Base-by-base conservation (phyloP, 2,329 filamentous ascomycete species). In the Cercospora nicotianae region DNA sequence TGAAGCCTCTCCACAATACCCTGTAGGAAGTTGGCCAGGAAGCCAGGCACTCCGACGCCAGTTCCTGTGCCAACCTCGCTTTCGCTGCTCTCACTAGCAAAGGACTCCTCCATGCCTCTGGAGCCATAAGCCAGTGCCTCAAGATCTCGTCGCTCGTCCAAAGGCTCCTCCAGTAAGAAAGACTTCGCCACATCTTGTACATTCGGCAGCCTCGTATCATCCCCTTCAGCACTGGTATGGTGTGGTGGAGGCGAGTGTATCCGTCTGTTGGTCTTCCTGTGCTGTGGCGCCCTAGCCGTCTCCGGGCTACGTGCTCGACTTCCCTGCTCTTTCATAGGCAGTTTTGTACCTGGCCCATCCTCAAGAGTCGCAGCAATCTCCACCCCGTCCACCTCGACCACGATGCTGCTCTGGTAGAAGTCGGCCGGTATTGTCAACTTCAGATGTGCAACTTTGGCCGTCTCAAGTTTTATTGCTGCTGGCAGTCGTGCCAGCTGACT, bases 371-470 rank as follows among this genome's bases (percentile, higher is more conserved):
- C 70, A 16, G 89, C 86, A 33, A 96, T 85, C 72, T 94, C 87
- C 69, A 97, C 87, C 20, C 93, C 93, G 73, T 94, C 89, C 23
- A 94, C 86, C 76, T 97, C 91, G 74, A 94, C 87, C 31, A 87
- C 84, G 77, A 98, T 96, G 30, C 92, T 90, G 73, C 90, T 94
- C 63, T 89, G 90, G 79, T 94, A 93, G 72, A 97, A 90, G 79
- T 97, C 92, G 77, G 95, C 90, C 12, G 94, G 93, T 61, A 98
- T 86, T 7, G 91, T 96, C 64, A 97, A 83, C 75, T 91, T 90
- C 26, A 98, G 86, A 6, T 91, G 84, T 2, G 91, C 82, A 63
- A 97, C 88, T 71, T 89, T 89, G 66, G 94, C 94, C 77, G 88
- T 90, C 63, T 87, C 86, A 12, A 97, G 83, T 69, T 87, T 85